Evolutionary conservation across 768 basidiomycete species (phyloP).

Genomic region (Tephrocybe sp.): DNA sequence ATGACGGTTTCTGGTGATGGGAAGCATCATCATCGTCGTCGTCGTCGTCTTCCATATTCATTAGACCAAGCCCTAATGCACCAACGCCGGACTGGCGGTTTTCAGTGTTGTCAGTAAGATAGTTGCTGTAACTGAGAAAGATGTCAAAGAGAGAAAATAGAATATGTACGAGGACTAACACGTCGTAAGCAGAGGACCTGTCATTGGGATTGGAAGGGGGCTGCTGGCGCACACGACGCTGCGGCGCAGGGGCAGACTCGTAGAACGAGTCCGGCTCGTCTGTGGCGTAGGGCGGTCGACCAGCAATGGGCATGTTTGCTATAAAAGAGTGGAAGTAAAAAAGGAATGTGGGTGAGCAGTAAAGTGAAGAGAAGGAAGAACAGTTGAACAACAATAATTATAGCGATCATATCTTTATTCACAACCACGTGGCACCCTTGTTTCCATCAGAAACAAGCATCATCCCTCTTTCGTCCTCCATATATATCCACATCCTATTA

Average conservation of each 20-base stretch:
- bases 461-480: not conserved
- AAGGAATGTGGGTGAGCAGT: constrained; percentile 16
- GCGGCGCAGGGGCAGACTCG: constrained; percentile 42
- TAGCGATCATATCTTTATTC: not conserved
- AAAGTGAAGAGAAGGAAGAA: constrained; percentile 2
- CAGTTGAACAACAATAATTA: not conserved
- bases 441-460: constrained; percentile 1
- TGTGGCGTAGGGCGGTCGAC: constrained; percentile 66
- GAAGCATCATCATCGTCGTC: constrained; percentile 38
- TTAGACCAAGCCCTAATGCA: constrained; percentile 49
- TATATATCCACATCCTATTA: not conserved
- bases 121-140: constrained; percentile 59
- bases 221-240: constrained; percentile 43
- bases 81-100: constrained; percentile 55
- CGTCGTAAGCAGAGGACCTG: constrained; percentile 62
- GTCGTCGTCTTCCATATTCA: constrained; percentile 46
- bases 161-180: constrained; percentile 46
- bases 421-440: constrained; percentile 9
- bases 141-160: constrained; percentile 6
- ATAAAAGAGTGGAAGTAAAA: constrained; percentile 20
- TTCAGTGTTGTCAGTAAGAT: constrained; percentile 38
- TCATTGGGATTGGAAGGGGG: constrained; percentile 52
- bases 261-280: constrained; percentile 67
- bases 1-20: not conserved
- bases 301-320: constrained; percentile 50